Conservation (phyloP, 2,329 filamentous ascomycete species). For the Helicocarpus griseus region DNA sequence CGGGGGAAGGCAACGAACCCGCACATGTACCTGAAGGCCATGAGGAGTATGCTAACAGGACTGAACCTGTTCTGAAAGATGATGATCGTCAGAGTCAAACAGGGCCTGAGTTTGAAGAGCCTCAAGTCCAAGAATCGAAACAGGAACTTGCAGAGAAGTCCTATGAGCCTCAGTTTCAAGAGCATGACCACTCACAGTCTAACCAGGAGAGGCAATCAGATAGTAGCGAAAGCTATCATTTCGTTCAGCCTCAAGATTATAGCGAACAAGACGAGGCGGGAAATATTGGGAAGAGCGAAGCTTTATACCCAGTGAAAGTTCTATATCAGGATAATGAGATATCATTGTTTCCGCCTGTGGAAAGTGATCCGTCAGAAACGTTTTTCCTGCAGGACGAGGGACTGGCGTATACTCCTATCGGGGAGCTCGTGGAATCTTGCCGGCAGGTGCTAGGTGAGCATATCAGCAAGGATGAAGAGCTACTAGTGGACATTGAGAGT, state of each 20-base stretch:
- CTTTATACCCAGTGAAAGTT: conserved; percentile 41
- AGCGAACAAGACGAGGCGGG: conserved; percentile 8
- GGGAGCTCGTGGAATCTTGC: conserved; percentile 47
- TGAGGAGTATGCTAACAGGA: background rate
- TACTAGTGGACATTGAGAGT: conserved; percentile 46
- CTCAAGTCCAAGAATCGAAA: background rate
- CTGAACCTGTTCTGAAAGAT: background rate
- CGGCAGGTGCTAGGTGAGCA: conserved; percentile 46
- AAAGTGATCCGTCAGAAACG: conserved; percentile 43
- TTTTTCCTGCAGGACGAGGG: conserved; percentile 49
- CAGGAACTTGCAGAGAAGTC: too few species aligned
- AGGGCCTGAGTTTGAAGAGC: background rate
- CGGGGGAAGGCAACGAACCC: background rate
- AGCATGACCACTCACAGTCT: background rate
- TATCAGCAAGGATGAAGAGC: conserved; percentile 47
- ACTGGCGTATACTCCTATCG: conserved; percentile 44
- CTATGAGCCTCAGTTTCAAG: background rate
- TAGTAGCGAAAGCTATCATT: background rate
- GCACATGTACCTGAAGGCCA: background rate
- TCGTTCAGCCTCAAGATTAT: conserved; percentile 7
- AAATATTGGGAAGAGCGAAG: conserved; percentile 5
- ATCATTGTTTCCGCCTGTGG: conserved; percentile 48
- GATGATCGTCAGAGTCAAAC: background rate
- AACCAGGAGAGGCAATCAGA: background rate
- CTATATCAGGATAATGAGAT: conserved; percentile 48